Conservation (phyloP, 2,329 filamentous ascomycete genomes). For the Aspergillus sp. region DNA sequence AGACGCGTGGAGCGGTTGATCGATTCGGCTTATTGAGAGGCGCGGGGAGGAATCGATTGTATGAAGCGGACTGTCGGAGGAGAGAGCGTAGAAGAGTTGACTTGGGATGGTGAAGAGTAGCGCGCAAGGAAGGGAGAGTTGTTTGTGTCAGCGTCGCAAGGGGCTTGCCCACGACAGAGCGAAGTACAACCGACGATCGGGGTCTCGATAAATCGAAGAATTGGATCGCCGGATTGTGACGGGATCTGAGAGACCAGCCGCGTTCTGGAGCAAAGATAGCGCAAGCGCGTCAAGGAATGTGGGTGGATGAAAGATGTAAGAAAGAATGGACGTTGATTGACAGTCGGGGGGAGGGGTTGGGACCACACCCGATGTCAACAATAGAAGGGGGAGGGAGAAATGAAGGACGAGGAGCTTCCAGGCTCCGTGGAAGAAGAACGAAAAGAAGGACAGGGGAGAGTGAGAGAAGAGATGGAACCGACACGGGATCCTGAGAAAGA, state of each 20-base stretch:
- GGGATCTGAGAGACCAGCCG: slow-evolving; percentile 4
- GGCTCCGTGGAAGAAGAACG: slow-evolving; percentile 19
- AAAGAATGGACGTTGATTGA: slow-evolving; percentile 20
- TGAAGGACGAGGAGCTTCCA: slow-evolving; percentile 38
- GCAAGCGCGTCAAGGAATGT: slow-evolving; percentile 24
- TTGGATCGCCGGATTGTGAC: neutral
- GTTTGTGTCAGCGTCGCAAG: neutral
- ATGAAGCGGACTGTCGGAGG: neutral
- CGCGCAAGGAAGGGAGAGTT: neutral
- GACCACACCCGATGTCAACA: slow-evolving; percentile 12
- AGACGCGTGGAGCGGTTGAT: neutral
- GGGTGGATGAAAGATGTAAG: slow-evolving; percentile 4
- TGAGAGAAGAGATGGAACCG: neutral
- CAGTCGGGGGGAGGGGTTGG: slow-evolving; percentile 11
- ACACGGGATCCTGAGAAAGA: neutral
- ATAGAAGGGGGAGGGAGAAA: slow-evolving; percentile 27
- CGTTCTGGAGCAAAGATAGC: slow-evolving; percentile 11
- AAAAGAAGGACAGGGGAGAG: slow-evolving; percentile 9
- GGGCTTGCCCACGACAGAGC: neutral
- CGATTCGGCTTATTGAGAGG: no score
- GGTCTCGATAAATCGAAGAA: neutral
- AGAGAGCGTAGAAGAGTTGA: neutral
- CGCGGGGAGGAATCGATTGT: no score
- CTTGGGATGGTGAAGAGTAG: neutral
- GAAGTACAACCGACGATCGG: neutral